Base-by-base conservation (phyloP, 1,284 basidiomycete genomes). In the Ceratobasidium sp. region DNA sequence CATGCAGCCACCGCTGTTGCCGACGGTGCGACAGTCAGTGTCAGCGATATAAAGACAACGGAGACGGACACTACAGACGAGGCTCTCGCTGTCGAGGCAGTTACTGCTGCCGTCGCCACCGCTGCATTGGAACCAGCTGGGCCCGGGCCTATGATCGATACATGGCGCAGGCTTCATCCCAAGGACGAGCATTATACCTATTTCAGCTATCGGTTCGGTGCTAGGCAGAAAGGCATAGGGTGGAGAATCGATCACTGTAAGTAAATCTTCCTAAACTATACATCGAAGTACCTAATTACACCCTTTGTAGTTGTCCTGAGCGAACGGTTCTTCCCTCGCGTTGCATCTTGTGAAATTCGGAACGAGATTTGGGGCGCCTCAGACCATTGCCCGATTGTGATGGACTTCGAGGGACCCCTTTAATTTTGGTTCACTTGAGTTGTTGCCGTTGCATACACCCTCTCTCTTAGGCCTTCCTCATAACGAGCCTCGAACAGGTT, bases 231-330 rank as follows among this genome's bases (percentile, higher is more conserved):
- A 79, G 92, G 93, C 1, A 86, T 94, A 58, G 94, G 94, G 1
- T 96, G 94, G 94, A 85, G 94, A 76, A 82, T 96, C 53, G 94
- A 96, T 80, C 90, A 90, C 84, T 94, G 93, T 93, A 83, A 79
- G 91, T 84, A 41, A 43, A 62, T 39, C 49, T 58, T 62, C 29
- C 6, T 34, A 34, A 34, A 34, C 58, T 68, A 31, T 76, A 43
- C 56, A 66, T 71, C 54, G 29, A 24, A 34, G 31, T 2, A 39
- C 6, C 74, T 61, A 73, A 59, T 39, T 71, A 29, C 41, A 59
- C 31, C 14, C 11, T 13, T 54, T 34, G 31, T 78, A 93, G 92
- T 92, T 79, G 88, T 94, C 13, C 76, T 91, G 74, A 93, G 91
- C 81, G 86, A 92, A 79, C 86, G 90, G 39, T 83, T 93, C 54